Base-by-base conservation (phyloP, 169 alveolate genomes). In the Cyclospora cayetanensis region DNA sequence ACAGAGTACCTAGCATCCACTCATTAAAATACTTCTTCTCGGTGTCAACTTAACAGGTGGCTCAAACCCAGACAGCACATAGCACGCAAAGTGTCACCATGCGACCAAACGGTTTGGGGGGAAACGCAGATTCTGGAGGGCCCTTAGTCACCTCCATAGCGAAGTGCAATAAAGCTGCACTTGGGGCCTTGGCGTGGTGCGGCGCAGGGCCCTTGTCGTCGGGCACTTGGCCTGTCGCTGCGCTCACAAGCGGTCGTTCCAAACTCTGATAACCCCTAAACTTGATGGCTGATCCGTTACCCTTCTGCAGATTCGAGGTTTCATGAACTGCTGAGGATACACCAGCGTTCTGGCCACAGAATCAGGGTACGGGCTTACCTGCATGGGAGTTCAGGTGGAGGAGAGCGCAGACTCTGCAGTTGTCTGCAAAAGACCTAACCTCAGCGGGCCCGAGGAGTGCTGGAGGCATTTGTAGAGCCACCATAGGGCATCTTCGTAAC, bases 101-200 rank as follows among this genome's bases (percentile, higher is more conserved):
- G n/a, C n/a, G n/a, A n/a, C n/a, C n/a, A n/a, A n/a, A n/a, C n/a
- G n/a, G n/a, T n/a, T n/a, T n/a, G n/a, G n/a, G n/a, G n/a, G n/a
- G n/a, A n/a, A n/a, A n/a, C n/a, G n/a, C n/a, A n/a, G n/a, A n/a
- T n/a, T n/a, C n/a, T n/a, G n/a, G n/a, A n/a, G n/a, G n/a, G n/a
- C 35, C 18, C 3, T 29, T 27, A 25, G 74, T 31, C 43, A 79
- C 89, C 89, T 79, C 89, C 20, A 60, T 63, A 0, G 89, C 89
- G 25, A 79, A 79, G 34, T 79, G 89, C 68, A 79, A 34, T 29
- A 79, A 60, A 34, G 89, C 89, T 2, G 72, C 89, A 52, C 89
- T 79, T 34, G 89, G 89, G 20, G 74, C 52, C 74, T 79, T n/a
- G n/a, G n/a, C 89, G 1, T 39, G 50, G 37, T 79, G 74, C 72